Evolutionary conservation across 768 basidiomycete species (phyloP), one percentile per base, ranked within the genome.

Genomic region (Boletus tomentosulus): DNA sequence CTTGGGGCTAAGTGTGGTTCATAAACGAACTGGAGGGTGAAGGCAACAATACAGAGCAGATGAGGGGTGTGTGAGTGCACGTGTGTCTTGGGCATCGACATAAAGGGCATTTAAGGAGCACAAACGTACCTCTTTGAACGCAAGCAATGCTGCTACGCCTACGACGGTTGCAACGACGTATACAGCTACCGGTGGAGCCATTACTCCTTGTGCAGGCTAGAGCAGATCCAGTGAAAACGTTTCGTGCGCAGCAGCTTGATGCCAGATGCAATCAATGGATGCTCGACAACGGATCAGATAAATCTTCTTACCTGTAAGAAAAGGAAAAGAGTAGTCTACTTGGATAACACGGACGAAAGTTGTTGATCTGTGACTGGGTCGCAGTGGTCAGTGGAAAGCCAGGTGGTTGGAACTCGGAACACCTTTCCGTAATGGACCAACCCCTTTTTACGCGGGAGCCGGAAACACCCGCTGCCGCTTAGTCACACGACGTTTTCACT

Each of bases 1-100:
- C 72, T 75, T 0, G 85, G 85, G 19, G 83, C 84, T 53, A 87
- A 76, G 54, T 86, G 84, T 10, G 85, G 85, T 57, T 85, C 84
- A 53, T 85, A 87, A 28, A 88, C 78, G 51, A 83, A 82, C 86
- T 88, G 54, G 34, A 43, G 41, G 19, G 28, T 16, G 12, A 24
- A 22, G 42, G 12, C 15, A 31, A 47, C 25, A 22, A 34, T 10
- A n/a, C 7, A 12, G n/a, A 49, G 43, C 6, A 55, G 49, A 51
- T 34, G 39, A 48, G 22, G 39, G 38, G 46, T 53, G 62, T 55
- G 63, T 62, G 51, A 59, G 64, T 42, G 50, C 59, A 62, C 55
- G 44, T 60, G 63, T 57, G 55, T 51, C 39, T 24, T 39, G 35
- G 43, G 19, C 4, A 22, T 41, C 24, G 38, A 35, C 46, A n/a